A percentile compares a stretch with the other conserved stretches of the same genome.
phyloP scores from a whole-genome alignment of 2,329 filamentous ascomycete genomes.

The Salinomyces thailandicus region DNA sequence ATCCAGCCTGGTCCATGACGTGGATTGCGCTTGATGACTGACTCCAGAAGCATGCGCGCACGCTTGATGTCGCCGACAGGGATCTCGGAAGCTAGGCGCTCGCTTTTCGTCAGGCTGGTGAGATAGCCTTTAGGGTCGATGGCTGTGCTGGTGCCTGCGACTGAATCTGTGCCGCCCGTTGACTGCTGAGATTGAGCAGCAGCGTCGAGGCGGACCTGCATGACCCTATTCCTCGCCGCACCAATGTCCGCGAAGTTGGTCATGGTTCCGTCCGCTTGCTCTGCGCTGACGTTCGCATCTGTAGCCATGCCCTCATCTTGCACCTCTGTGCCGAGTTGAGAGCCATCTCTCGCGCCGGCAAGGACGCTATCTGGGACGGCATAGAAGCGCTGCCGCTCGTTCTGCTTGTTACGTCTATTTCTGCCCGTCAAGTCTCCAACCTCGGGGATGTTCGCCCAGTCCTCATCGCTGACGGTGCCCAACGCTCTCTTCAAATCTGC shows the following conservation, averaged over 20 bases:
- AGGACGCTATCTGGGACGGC: constrained; percentile 94
- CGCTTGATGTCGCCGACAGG: constrained; percentile 92
- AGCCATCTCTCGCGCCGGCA: constrained; percentile 68
- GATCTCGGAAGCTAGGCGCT: constrained; percentile 66
- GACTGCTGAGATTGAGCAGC: constrained; percentile 52
- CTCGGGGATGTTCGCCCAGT: constrained; percentile 92
- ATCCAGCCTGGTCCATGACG: constrained; percentile 95
- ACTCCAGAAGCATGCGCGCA: constrained; percentile 84
- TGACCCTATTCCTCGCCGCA: constrained; percentile 87
- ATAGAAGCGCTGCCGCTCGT: constrained; percentile 73
- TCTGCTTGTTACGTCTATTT: constrained; percentile 71
- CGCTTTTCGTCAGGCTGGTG: constrained; percentile 75
- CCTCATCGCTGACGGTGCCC: constrained; percentile 79
- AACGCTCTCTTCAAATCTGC: constrained; percentile 88
- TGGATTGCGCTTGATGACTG: constrained; percentile 93
- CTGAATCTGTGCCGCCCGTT: constrained; percentile 56
- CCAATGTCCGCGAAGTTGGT: constrained; percentile 98
- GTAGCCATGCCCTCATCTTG: constrained; percentile 55
- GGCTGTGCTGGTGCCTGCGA: constrained; percentile 71
- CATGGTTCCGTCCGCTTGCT: constrained; percentile 69
- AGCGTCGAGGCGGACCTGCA: constrained; percentile 87
- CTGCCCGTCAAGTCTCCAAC: constrained; percentile 94
- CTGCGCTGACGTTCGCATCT: constrained; percentile 36
- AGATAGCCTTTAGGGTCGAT: constrained; percentile 95
- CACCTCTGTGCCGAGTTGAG: constrained; percentile 81